These are phyloP conservation scores for Gastrolobium bilobum DNA, from an alignment of 306 rosid species.

Conservation along the genomic window DNA sequence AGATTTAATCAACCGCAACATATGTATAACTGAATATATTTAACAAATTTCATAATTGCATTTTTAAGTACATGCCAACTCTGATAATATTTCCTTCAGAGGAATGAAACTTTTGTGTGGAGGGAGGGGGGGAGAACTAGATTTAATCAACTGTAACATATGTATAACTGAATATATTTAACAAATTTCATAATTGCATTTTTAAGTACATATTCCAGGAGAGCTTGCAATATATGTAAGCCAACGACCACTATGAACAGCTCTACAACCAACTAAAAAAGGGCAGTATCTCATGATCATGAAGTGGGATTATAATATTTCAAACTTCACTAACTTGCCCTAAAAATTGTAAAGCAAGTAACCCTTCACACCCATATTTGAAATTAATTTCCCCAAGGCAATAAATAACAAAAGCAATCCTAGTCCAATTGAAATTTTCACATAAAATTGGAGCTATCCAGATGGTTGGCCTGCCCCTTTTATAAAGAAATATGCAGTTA, in stretches of 20 bases:
- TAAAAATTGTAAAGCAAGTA: conserved; percentile 14
- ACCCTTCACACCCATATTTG: neutral
- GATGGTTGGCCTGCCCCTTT: neutral
- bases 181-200: neutral
- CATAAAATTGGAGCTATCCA: conserved; percentile 19
- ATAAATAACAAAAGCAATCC: conserved; percentile 21
- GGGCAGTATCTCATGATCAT: conserved; percentile 7
- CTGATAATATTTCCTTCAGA: neutral
- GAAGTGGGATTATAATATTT: neutral
- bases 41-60: neutral
- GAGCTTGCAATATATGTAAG: conserved; percentile 4
- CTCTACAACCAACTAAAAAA: conserved; percentile 26
- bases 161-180: neutral
- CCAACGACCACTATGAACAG: neutral
- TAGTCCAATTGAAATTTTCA: neutral
- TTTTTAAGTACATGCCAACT: neutral
- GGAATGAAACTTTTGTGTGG: neutral
- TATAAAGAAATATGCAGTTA: neutral
- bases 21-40: neutral
- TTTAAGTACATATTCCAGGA: neutral
- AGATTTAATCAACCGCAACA: conserved; percentile 9
- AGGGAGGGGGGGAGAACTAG: neutral
- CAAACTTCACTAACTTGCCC: conserved; percentile 14
- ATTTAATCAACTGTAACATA: conserved; percentile 1
- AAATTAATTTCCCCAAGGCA: neutral